These are phyloP conservation scores for Gloeopeniophorella convolvens DNA, from an alignment of 768 basidiomycete genomes.

Conservation along the genomic window DNA sequence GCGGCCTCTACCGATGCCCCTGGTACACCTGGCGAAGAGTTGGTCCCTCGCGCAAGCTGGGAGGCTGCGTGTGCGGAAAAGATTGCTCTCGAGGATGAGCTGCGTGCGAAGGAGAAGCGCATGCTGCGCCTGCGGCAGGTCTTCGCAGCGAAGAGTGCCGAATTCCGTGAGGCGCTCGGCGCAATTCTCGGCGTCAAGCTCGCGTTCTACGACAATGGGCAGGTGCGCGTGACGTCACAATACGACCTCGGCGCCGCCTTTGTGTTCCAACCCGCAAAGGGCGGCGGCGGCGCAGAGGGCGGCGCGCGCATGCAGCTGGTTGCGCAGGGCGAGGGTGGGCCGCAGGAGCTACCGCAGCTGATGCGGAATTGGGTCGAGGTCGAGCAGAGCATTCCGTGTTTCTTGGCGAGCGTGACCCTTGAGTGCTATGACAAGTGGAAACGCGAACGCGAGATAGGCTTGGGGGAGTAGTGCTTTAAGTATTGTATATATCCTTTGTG, in stretches of 20 bases:
- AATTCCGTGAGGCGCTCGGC: constrained; percentile 86
- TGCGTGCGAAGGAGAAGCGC: constrained; percentile 77
- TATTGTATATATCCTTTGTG: no score
- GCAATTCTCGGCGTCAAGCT: constrained; percentile 88
- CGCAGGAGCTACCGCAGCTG: constrained; percentile 64
- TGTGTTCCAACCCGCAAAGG: constrained; percentile 64
- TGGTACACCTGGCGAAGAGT: constrained; percentile 22
- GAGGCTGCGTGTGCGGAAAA: constrained; percentile 67
- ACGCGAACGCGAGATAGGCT: constrained; percentile 22
- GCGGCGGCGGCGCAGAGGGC: constrained; percentile 31
- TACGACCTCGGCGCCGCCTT: constrained; percentile 85
- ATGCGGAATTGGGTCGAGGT: constrained; percentile 84
- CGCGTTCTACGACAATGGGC: constrained; percentile 84
- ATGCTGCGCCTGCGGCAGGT: constrained; percentile 78
- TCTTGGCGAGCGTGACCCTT: constrained; percentile 81
- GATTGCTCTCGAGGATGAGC: constrained; percentile 51
- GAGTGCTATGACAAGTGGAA: constrained; percentile 82
- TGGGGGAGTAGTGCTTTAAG: no score
- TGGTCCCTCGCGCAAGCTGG: constrained; percentile 75
- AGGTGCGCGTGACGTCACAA: constrained; percentile 80
- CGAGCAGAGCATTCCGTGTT: constrained; percentile 83
- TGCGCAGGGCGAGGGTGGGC: constrained; percentile 67
- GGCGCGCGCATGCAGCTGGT: constrained; percentile 63
- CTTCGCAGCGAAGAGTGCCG: constrained; percentile 75
- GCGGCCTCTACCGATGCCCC: neutral